Conservation (phyloP, 768 basidiomycete species). For the Boletus sp. region DNA sequence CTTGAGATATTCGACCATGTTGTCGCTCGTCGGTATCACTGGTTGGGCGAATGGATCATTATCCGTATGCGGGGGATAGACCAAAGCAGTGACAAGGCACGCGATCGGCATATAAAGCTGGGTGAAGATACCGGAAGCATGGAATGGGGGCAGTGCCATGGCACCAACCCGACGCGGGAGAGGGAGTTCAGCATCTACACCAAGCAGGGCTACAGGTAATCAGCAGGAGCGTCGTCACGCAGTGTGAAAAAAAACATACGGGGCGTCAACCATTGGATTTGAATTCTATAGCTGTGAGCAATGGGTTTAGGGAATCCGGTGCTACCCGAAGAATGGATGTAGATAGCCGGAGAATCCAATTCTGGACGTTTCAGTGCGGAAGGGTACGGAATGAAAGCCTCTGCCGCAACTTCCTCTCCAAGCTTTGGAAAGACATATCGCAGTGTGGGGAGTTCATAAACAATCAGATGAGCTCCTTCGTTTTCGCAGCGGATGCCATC, state of each 20-base stretch:
- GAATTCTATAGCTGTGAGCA: constrained; percentile 31
- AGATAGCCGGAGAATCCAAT: constrained; percentile 38
- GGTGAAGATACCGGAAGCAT: constrained; percentile 18
- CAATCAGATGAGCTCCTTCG: background rate
- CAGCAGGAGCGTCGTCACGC: background rate
- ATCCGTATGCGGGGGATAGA: background rate
- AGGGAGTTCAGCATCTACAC: background rate
- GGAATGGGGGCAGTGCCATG: constrained; percentile 30
- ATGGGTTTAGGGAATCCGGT: constrained; percentile 52
- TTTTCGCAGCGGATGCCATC: background rate
- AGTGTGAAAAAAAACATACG: constrained; percentile 25
- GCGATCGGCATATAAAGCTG: constrained; percentile 22
- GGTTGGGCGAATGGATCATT: constrained; percentile 27
- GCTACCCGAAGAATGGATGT: constrained; percentile 51
- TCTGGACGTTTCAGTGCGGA: constrained; percentile 11
- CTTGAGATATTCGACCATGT: constrained; percentile 29
- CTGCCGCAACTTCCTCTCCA: constrained; percentile 28
- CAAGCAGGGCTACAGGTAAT: constrained; percentile 1
- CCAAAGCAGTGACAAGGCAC: constrained; percentile 9
- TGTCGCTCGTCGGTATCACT: constrained; percentile 23
- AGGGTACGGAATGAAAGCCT: constrained; percentile 20
- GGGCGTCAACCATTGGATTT: constrained; percentile 35
- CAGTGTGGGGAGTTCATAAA: constrained; percentile 21
- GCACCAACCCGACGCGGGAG: constrained; percentile 16
- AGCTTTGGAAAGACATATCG: constrained; percentile 39